Base-by-base conservation (phyloP, 148 eudicot species). In the Rhododendron vialii region DNA sequence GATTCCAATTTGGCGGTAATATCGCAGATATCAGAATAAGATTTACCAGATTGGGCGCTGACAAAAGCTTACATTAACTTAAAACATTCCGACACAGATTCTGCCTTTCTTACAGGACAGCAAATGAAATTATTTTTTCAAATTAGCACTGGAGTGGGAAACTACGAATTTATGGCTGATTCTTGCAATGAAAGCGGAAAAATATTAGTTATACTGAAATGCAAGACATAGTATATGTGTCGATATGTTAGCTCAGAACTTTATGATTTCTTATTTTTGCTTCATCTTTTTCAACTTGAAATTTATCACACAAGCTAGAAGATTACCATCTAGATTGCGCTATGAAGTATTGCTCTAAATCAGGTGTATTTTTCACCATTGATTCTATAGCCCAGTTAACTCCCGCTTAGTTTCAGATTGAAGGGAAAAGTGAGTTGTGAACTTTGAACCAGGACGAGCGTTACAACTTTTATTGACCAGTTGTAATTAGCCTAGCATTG, bases 401-500 rank as follows among this genome's bases (percentile, higher is more conserved):
- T 47, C 20, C 80, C 11, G 43, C 80, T 84, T 73, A 35, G 24
- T 33, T 71, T 84, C 63, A 43, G 80, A 84, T 33, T 51, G 30
- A 61, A 51, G 18, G 47, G 85, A 69, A 83, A 74, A 71, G 84
- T 57, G 51, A 69, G 79, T 20, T 83, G 63, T 51, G 57, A 69
- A 51, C 26, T 5, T 63, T 63, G 71, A 63, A n/a, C 71, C 28
- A 48, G 85, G 61, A 69, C 18, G 4, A 38, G 5, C 59, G 63
- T 83, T 83, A 71, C 85, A 83, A 69, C 57, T 20, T 43, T 35
- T 83, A 20, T 83, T 83, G 85, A 26, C 57, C 48, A n/a, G 15
- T 7, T 83, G 28, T n/a, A 45, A n/a, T 12, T 26, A 43, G 77
- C 57, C 57, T 65, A 67, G 77, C 38, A 47, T 15, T 26, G 79